These are phyloP conservation scores for Camptophora hylomeconis DNA, from an alignment of 2,329 filamentous ascomycete genomes.

Conservation along the genomic window DNA sequence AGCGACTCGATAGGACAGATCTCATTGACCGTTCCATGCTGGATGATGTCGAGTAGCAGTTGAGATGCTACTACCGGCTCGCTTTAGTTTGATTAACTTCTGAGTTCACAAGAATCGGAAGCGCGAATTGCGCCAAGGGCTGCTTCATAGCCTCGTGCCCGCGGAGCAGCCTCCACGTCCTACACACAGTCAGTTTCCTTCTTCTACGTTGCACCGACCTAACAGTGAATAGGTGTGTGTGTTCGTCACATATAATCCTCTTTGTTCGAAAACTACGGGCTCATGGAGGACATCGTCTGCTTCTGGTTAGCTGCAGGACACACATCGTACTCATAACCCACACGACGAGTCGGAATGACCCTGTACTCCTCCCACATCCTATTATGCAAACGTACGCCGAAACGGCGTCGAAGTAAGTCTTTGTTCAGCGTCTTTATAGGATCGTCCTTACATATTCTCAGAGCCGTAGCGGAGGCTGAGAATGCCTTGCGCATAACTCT, in stretches of 20 bases:
- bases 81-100: too few relatives aligned
- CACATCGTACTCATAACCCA: conserved; percentile 15
- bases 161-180: too few relatives aligned
- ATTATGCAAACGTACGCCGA: conserved; percentile 21
- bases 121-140: too few relatives aligned
- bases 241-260: neutral
- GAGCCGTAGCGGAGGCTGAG: conserved; percentile 31
- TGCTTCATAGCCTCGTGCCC: too few relatives aligned
- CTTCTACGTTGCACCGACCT: too few relatives aligned
- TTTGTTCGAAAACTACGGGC: neutral
- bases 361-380: conserved; percentile 6
- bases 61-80: too few relatives aligned
- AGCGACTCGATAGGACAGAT: too few relatives aligned
- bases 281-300: conserved; percentile 2
- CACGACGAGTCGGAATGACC: conserved; percentile 15
- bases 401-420: conserved; percentile 40
- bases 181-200: too few relatives aligned
- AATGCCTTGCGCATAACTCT: conserved; percentile 28
- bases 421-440: neutral
- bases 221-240: too few relatives aligned
- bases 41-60: too few relatives aligned
- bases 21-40: too few relatives aligned
- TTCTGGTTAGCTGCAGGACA: conserved; percentile 11
- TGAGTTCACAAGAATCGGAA: too few relatives aligned
- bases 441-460: conserved; percentile 12